A percentile compares a stretch with the other conserved stretches of the same genome.
These are phyloP conservation scores for Calonectria naviculata DNA, from an alignment of 2,329 filamentous ascomycete genomes.

Conservation along the genomic window DNA sequence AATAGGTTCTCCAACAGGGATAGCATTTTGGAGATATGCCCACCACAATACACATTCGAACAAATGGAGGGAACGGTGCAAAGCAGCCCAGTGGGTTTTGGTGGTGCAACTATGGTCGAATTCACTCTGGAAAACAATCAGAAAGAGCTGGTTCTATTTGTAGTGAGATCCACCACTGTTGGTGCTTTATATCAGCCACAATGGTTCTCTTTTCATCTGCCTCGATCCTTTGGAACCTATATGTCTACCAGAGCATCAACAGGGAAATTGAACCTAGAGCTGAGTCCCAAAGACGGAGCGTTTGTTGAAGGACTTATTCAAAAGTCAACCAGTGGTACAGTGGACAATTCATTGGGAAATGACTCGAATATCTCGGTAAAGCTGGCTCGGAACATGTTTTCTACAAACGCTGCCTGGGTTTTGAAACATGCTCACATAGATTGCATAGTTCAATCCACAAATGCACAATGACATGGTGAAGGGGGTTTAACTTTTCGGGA, in stretches of 20 bases:
- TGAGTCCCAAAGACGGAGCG: not conserved
- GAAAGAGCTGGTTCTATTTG: not conserved
- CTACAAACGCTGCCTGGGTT: not conserved
- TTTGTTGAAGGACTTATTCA: not conserved
- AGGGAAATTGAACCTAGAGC: not conserved
- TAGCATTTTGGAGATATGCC: not conserved
- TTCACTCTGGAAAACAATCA: not conserved
- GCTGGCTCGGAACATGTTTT: not conserved
- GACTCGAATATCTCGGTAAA: not conserved
- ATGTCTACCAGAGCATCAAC: not conserved
- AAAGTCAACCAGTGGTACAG: not conserved
- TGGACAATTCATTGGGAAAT: not conserved
- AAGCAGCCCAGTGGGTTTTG: not conserved
- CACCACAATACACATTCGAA: not conserved
- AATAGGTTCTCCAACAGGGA: not conserved
- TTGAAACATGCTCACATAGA: not conserved
- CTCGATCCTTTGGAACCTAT: not conserved
- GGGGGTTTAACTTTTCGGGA: no score
- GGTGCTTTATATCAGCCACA: not conserved
- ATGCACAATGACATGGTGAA: not conserved
- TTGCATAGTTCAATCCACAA: not conserved
- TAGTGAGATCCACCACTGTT: not conserved
- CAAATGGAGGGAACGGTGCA: not conserved
- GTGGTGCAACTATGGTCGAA: not conserved
- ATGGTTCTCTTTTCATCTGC: not conserved